Percentiles rank a stretch among this genome's conserved stretches.
These are phyloP conservation scores for Heterobasidion annosum DNA, from an alignment of 1,284 basidiomycete genomes.

Conservation along the genomic window DNA sequence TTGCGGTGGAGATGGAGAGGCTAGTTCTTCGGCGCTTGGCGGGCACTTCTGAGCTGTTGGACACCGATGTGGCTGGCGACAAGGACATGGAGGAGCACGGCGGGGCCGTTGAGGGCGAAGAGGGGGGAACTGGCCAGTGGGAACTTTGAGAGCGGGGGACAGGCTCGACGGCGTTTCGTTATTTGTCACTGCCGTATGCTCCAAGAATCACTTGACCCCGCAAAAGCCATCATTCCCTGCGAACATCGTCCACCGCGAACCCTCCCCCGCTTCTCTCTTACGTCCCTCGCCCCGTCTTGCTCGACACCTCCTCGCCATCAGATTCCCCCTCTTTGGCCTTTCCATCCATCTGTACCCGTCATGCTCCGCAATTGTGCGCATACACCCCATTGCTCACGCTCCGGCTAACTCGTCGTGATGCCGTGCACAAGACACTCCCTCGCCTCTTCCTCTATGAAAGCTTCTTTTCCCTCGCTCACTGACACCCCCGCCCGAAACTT, in stretches of 20 bases:
- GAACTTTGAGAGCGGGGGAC: not conserved
- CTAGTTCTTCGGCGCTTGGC: slow-evolving; percentile 22
- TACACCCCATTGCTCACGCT: no score
- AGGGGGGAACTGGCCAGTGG: not conserved
- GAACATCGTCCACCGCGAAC: no score
- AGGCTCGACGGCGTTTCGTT: not conserved
- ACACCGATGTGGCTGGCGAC: slow-evolving; percentile 22
- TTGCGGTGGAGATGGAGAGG: slow-evolving; percentile 11
- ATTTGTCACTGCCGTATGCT: not conserved
- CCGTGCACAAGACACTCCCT: no score
- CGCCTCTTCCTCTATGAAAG: no score
- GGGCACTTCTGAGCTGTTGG: slow-evolving; percentile 18
- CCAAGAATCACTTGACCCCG: not conserved
- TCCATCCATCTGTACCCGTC: no score
- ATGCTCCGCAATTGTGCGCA: no score
- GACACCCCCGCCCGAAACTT: no score
- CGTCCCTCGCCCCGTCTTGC: not conserved
- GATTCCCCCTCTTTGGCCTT: no score
- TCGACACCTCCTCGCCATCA: not conserved
- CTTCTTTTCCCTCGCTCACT: no score
- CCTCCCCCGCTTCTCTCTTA: no score
- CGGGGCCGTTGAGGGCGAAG: not conserved
- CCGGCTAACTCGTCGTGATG: no score
- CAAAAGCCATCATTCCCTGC: not conserved
- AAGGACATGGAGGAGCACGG: slow-evolving; percentile 19